Evolutionary conservation across 768 basidiomycete genomes (phyloP).

Genomic region (Tubosaeta sp.): DNA sequence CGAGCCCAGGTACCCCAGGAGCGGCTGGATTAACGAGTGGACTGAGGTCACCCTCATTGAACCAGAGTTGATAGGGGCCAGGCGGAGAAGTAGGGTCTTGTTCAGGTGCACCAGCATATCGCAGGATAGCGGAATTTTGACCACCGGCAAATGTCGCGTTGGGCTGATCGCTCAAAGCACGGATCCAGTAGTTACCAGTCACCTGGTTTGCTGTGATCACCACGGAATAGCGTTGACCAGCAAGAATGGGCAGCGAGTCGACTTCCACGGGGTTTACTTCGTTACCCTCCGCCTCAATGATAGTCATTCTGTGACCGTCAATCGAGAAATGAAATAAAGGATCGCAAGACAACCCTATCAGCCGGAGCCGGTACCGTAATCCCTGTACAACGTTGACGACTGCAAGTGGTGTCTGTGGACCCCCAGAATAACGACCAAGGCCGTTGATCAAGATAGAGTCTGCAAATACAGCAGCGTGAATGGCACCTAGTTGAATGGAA

Average conservation of each 20-base stretch:
- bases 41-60: constrained; percentile 34
- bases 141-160: constrained; percentile 29
- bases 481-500: no score
- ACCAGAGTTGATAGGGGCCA: constrained; percentile 18
- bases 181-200: constrained; percentile 51
- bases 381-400: constrained; percentile 39
- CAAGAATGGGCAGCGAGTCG: constrained; percentile 28
- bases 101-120: constrained; percentile 39
- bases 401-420: constrained; percentile 35
- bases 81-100: constrained; percentile 7
- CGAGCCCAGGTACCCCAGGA: background rate
- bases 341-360: constrained; percentile 47
- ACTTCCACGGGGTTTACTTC: constrained; percentile 38
- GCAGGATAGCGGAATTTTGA: constrained; percentile 46
- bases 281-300: constrained; percentile 47
- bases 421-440: constrained; percentile 24
- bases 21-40: constrained; percentile 24
- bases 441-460: no score
- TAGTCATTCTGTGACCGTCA: constrained; percentile 39
- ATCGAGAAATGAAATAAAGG: constrained; percentile 36
- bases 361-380: constrained; percentile 46
- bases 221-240: constrained; percentile 39
- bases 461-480: no score
- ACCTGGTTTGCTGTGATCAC: constrained; percentile 41
- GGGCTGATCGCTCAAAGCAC: constrained; percentile 34